A percentile compares a stretch with the other conserved stretches of the same genome.
Conservation (phyloP, 805 yeast genomes). For the Saccharomycopsis capsularis region DNA sequence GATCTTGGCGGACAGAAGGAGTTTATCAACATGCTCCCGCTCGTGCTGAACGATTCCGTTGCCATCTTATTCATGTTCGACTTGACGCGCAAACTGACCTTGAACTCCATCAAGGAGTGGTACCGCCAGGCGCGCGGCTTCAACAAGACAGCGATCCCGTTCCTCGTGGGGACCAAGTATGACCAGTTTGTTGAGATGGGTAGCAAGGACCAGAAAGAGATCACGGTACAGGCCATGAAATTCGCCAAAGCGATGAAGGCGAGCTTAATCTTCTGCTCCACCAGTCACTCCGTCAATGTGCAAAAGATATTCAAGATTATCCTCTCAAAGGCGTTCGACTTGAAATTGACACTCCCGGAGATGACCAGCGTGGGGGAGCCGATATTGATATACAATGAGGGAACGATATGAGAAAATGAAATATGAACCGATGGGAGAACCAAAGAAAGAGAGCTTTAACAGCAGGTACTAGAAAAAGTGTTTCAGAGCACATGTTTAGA, state of each 20-base stretch:
- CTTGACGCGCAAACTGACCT: constrained; percentile 75
- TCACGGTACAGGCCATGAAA: constrained; percentile 73
- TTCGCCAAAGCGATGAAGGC: constrained; percentile 90
- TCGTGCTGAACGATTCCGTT: constrained; percentile 87
- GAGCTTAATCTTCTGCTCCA: constrained; percentile 76
- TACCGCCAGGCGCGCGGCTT: constrained; percentile 85
- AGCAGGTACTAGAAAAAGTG: too few relatives aligned
- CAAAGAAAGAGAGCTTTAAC: too few relatives aligned
- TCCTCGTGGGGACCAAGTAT: constrained; percentile 88
- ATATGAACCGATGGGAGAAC: neutral
- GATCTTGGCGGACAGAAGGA: constrained; percentile 95
- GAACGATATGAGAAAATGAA: neutral
- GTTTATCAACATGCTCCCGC: constrained; percentile 89
- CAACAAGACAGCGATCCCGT: constrained; percentile 85
- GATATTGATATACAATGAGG: constrained; percentile 55
- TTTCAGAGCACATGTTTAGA: too few relatives aligned
- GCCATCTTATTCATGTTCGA: constrained; percentile 89
- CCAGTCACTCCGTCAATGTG: constrained; percentile 85
- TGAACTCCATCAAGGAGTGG: constrained; percentile 91
- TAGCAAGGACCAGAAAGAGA: constrained; percentile 72
- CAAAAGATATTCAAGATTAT: constrained; percentile 91
- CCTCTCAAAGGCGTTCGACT: constrained; percentile 83
- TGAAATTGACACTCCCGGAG: constrained; percentile 77
- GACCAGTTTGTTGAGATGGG: constrained; percentile 78
- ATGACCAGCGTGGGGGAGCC: constrained; percentile 88